phyloP scores from a whole-genome alignment of 2,329 filamentous ascomycete species.

The Penicillium italicum region DNA sequence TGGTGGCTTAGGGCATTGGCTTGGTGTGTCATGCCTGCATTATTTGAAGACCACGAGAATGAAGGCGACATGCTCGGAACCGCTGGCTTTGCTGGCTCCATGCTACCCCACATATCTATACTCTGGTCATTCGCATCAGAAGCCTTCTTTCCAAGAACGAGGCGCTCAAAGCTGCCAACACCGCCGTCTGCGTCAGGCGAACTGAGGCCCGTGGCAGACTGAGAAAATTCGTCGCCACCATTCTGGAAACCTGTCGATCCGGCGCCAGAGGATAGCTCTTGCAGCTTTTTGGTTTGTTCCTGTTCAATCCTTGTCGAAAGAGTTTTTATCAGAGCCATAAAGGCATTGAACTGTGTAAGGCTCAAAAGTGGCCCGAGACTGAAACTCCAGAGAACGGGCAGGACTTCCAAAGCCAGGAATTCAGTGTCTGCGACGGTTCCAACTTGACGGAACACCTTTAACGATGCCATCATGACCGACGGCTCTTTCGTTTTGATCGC shows the following conservation, averaged over 20 bases:
- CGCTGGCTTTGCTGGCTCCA: conserved; percentile 27
- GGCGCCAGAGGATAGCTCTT: conserved; percentile 68
- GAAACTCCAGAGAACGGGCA: conserved; percentile 89
- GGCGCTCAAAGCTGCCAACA: conserved; percentile 73
- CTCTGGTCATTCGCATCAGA: conserved; percentile 37
- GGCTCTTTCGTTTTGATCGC: conserved; percentile 98
- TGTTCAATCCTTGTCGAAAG: conserved; percentile 78
- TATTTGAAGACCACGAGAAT: conserved; percentile 46
- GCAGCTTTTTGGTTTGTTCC: conserved; percentile 83
- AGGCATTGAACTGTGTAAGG: conserved; percentile 79
- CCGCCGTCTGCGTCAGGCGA: conserved; percentile 53
- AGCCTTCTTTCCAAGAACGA: conserved; percentile 70
- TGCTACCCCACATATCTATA: conserved; percentile 32
- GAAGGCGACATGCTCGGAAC: conserved; percentile 31
- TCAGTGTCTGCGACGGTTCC: conserved; percentile 79
- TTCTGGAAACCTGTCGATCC: conserved; percentile 45
- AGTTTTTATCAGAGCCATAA: conserved; percentile 82
- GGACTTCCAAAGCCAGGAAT: conserved; percentile 84
- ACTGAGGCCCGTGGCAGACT: conserved; percentile 22
- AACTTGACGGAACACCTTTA: conserved; percentile 80
- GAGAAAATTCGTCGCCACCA: conserved; percentile 26
- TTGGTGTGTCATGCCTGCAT: conserved; percentile 18
- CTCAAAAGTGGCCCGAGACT: conserved; percentile 85
- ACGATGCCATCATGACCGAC: conserved; percentile 90
- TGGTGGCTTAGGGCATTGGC: conserved; percentile 17